A percentile compares a stretch with the other conserved stretches of the same genome.
These are phyloP conservation scores for Letharia lupina DNA, from an alignment of 495 filamentous ascomycete species.

Conservation along the genomic window DNA sequence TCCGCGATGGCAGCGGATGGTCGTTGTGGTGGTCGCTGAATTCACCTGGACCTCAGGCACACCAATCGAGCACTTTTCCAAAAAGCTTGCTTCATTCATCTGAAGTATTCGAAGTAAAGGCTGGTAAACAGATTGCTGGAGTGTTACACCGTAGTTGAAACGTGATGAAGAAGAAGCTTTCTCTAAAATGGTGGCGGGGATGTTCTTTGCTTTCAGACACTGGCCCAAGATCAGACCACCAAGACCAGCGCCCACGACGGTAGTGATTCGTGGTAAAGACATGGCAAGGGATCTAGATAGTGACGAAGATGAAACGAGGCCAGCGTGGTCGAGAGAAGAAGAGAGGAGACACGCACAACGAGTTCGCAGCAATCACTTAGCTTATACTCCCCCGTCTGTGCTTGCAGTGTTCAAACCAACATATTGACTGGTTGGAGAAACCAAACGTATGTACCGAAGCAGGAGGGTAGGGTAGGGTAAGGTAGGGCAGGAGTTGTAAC, in stretches of 20 bases:
- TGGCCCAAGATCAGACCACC: conserved; percentile 29
- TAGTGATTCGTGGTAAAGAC: conserved; percentile 16
- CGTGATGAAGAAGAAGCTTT: conserved; percentile 18
- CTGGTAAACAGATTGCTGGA: conserved; percentile 30
- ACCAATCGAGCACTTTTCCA: conserved; percentile 27
- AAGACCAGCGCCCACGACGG: conserved; percentile 33
- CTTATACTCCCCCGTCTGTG: background rate
- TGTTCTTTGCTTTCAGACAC: conserved; percentile 29
- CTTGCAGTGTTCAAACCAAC: background rate
- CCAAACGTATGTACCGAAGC: no score
- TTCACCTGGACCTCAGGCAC: background rate
- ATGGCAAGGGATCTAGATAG: background rate
- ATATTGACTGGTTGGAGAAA: no score
- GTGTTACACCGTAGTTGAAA: conserved; percentile 32
- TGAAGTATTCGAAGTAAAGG: conserved; percentile 30
- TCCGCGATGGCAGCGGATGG: conserved; percentile 30
- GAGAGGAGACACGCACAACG: background rate
- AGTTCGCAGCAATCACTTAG: background rate
- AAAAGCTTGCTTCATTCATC: conserved; percentile 28
- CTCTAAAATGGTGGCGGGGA: conserved; percentile 30
- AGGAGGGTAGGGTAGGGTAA: no score
- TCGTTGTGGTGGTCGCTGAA: background rate
- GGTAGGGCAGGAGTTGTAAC: no score
- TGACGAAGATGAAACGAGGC: background rate
- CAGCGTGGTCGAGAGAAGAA: background rate